These are phyloP conservation scores for Avena eriantha DNA, from an alignment of 176 grass and related monocot species.

Conservation along the genomic window DNA sequence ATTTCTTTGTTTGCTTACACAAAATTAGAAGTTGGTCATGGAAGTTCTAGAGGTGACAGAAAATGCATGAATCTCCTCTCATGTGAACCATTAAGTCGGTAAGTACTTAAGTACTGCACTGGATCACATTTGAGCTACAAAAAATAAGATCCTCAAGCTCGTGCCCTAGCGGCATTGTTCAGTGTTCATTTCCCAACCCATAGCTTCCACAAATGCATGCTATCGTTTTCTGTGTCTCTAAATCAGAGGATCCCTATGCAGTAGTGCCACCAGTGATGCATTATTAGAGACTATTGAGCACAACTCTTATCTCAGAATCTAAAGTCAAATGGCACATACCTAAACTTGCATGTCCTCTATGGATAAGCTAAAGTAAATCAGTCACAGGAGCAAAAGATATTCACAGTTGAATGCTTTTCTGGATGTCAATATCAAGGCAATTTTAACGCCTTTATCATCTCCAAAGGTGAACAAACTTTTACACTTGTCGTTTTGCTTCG, in stretches of 20 bases:
- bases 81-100: not conserved
- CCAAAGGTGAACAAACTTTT: conserved; percentile 29
- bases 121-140: conserved; percentile 12
- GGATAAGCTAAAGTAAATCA: conserved; percentile 41
- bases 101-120: conserved; percentile 10
- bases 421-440: conserved; percentile 48
- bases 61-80: conserved; percentile 20
- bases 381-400: conserved; percentile 34
- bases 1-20: not conserved
- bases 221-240: not conserved
- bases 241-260: not conserved
- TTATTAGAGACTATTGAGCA: conserved; percentile 22
- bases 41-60: not conserved
- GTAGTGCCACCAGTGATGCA: not conserved
- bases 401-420: conserved; percentile 34
- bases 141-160: conserved; percentile 30
- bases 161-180: not conserved
- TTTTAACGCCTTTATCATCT: conserved; percentile 31
- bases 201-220: conserved; percentile 29
- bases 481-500: conserved; percentile 39
- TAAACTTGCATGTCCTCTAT: conserved; percentile 30
- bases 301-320: conserved; percentile 35
- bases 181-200: not conserved
- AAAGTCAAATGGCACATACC: conserved; percentile 47
- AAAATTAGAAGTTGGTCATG: conserved; percentile 22